Evolutionary conservation across 352 stramenopile genomes (phyloP).

Genomic region (Globisporangium emineosum): DNA sequence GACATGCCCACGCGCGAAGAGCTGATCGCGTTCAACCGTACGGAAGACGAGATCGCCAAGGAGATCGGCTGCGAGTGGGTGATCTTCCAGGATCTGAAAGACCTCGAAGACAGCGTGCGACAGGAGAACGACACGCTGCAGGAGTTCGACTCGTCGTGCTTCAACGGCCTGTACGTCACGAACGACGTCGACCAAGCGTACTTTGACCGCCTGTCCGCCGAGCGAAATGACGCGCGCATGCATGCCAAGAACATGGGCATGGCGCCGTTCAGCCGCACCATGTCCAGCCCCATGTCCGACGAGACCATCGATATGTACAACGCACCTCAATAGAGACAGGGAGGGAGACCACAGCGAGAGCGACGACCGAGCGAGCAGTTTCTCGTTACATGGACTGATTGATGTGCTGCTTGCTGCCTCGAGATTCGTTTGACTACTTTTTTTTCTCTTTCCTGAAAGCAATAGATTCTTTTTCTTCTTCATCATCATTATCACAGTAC

Average conservation of each 20-base stretch:
- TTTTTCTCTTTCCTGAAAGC: neutral
- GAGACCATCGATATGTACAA: slow-evolving; percentile 90
- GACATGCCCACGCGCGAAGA: slow-evolving; percentile 98
- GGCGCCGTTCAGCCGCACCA: slow-evolving; percentile 68
- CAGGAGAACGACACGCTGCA: slow-evolving; percentile 68
- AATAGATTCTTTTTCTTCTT: slow-evolving; percentile 3
- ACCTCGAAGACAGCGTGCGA: slow-evolving; percentile 89
- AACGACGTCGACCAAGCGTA: slow-evolving; percentile 87
- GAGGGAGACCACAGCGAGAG: neutral
- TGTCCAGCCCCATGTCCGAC: slow-evolving; percentile 75
- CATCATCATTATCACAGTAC: neutral
- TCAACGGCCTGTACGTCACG: slow-evolving; percentile 96
- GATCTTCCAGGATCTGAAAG: slow-evolving; percentile 90
- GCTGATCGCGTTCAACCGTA: slow-evolving; percentile 95
- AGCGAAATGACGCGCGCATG: slow-evolving; percentile 82
- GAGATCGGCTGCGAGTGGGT: slow-evolving; percentile 96
- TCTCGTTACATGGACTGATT: neutral
- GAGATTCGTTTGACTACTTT: neutral
- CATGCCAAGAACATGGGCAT: slow-evolving; percentile 83
- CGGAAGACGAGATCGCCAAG: slow-evolving; percentile 92
- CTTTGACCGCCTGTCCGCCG: slow-evolving; percentile 75
- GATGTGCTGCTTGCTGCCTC: neutral
- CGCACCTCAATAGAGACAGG: slow-evolving; percentile 59
- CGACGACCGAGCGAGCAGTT: neutral
- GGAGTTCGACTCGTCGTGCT: slow-evolving; percentile 96